Percentiles rank a stretch among this genome's conserved stretches.
Evolutionary conservation across 257 asterid genomes (phyloP).

Genomic region (Solanum sejunctum): DNA sequence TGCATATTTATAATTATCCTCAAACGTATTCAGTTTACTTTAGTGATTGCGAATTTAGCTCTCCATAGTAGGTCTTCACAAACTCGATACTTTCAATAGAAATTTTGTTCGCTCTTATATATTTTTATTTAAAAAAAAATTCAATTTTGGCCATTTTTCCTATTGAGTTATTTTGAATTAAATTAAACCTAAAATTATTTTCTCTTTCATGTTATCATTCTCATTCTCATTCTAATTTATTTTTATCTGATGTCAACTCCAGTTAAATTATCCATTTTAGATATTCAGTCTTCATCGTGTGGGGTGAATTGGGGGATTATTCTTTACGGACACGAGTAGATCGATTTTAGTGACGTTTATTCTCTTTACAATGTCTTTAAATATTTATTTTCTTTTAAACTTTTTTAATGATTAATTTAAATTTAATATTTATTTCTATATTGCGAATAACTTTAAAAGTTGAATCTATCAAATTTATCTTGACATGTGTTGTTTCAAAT

Average conservation of each 20-base stretch:
- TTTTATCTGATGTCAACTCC: not conserved
- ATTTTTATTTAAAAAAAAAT: no score
- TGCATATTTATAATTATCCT: not conserved
- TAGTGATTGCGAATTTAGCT: no score
- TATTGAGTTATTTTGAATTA: not conserved
- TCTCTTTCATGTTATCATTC: not conserved
- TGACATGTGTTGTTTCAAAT: not conserved
- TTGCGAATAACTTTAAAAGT: not conserved
- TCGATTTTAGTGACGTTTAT: not conserved
- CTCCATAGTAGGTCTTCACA: not conserved
- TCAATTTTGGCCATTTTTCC: no score
- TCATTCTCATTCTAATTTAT: not conserved
- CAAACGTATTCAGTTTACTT: not conserved
- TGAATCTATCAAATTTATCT: not conserved
- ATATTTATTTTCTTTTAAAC: not conserved
- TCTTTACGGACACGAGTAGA: not conserved
- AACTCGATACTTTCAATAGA: not conserved
- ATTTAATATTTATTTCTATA: not conserved
- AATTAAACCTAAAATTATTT: not conserved
- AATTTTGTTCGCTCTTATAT: no score
- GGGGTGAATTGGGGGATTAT: no score
- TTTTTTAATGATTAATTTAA: not conserved
- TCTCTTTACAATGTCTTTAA: not conserved
- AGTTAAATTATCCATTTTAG: not conserved
- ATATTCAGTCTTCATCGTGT: not conserved